Base-by-base conservation (phyloP, 768 basidiomycete species). In the Boletus barrowsii region DNA sequence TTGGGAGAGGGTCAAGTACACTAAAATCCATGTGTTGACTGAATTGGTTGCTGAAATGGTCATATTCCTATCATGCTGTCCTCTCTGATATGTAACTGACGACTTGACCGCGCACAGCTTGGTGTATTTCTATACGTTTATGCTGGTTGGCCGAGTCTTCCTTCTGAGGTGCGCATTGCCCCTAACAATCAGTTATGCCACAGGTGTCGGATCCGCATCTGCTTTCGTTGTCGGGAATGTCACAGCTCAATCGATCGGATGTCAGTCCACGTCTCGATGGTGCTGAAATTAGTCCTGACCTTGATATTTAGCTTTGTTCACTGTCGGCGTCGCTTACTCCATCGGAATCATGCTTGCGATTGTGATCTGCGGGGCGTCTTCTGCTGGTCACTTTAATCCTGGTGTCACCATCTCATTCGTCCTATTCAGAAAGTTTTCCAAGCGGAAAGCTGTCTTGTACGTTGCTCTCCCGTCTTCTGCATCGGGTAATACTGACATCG, bases 321-420 rank as follows among this genome's bases (percentile, higher is more conserved):
- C 83, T 35, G 70, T 87, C 18, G 86, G 83, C 26, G 61, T 82
- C 32, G 79, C 75, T 1, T 88, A 87, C 67, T 75, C 77, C 5
- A 68, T 79, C 35, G 86, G 86, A 24, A 83, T 86, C 56, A 58
- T 84, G 14, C 75, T 86, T 46, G 86, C 86, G 1, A 63, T 87
- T 48, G 65, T 69, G 10, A 68, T 84, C 26, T 83, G 79, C 47
- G 70, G 69, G 5, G 65, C 78, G 17, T 77, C 83, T 1, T 86
- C 83, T 13, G 83, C 82, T 11, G 80, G 84, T 20, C 86, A 88
- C 61, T 82, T 88, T 65, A 84, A 76, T 50, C 90, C 88, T 3
- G 77, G 79, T 45, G 75, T 88, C 20, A 83, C 85, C 4, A 71
- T 87, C 44, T 68, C 77, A 9, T 69, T 78, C 41, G 70, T 75